Conservation (phyloP, 1,139 yeast genomes). For the Suhomyces yuchorum region DNA sequence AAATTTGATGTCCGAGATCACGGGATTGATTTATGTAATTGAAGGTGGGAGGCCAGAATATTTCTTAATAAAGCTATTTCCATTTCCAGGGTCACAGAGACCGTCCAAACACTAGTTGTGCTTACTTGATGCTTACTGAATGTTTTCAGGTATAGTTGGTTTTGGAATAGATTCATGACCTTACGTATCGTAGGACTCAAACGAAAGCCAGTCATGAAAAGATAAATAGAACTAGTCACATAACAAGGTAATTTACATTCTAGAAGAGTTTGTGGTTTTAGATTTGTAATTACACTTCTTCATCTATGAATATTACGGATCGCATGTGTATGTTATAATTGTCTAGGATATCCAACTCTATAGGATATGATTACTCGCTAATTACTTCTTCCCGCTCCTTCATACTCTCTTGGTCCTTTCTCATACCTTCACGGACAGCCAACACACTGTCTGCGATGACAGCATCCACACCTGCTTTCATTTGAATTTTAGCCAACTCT, state of each 20-base stretch:
- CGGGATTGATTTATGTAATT: not conserved
- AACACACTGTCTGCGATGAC: constrained; percentile 94
- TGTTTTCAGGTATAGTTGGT: no score
- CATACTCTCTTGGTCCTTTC: constrained; percentile 32
- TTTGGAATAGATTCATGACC: no score
- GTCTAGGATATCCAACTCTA: not conserved
- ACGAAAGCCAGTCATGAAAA: no score
- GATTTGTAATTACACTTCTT: no score
- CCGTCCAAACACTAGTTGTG: no score
- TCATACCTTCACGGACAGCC: constrained; percentile 85
- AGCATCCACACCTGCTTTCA: constrained; percentile 96
- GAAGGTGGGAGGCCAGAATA: not conserved
- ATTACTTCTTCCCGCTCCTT: constrained; percentile 16
- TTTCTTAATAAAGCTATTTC: not conserved
- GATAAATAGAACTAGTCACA: no score
- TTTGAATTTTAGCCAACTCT: constrained; percentile 78
- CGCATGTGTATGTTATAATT: not conserved
- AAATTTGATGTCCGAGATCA: constrained; percentile 1
- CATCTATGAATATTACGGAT: no score
- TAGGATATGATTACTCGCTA: constrained; percentile 8
- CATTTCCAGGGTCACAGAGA: no score
- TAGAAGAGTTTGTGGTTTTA: no score
- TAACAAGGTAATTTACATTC: no score
- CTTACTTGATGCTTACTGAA: no score
- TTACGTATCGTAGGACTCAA: no score